Base-by-base conservation (phyloP, 1,284 basidiomycete genomes). In the Bjerkandera adusta region DNA sequence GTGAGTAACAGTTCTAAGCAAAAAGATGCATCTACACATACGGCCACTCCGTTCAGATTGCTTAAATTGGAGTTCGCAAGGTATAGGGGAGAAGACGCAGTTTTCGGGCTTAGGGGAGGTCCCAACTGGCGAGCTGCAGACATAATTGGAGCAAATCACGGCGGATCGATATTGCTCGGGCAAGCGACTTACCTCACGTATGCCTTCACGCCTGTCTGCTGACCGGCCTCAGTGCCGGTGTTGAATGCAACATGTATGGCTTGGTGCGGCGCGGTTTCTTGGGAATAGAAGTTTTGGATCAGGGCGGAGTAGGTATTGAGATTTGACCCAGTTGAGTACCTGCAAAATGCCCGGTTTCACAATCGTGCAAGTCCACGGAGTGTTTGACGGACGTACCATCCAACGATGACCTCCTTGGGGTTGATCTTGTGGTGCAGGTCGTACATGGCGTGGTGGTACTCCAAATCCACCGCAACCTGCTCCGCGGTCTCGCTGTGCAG, bases 221-320 rank as follows among this genome's bases (percentile, higher is more conserved):
- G 71, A 16, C 81, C 85, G 48, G 80, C 75, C 50, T 85, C 81
- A 15, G 83, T 76, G 21, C 89, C 87, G 11, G 95, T 96, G 69
- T 97, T 93, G 36, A 99, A 74, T 10, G 93, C 90, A 43, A 99
- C 75, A 68, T 99, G 96, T 36, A 99, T 82, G 4, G 97, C 94
- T 49, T 89, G 90, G 66, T 89, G 82, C 4, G 92, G 89, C 1
- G 82, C 75, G 2, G 92, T 94, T 70, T 99, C 93, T 76, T 89
- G 83, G 32, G 91, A 84, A 70, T 97, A 99, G 71, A 97, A 97
- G 70, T 97, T 95, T 78, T 99, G 97, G 62, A 99, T 97, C 55
- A 99, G 79, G 16, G 97, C 94, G 36, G 94, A 96, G 75, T 96
- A 96, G 12, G 91, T 92, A 73, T 97, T 96, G 50, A 99, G 79